Evolutionary conservation across 202 grass and related monocot genomes (phyloP).

Genomic region (Zoysia matrella): DNA sequence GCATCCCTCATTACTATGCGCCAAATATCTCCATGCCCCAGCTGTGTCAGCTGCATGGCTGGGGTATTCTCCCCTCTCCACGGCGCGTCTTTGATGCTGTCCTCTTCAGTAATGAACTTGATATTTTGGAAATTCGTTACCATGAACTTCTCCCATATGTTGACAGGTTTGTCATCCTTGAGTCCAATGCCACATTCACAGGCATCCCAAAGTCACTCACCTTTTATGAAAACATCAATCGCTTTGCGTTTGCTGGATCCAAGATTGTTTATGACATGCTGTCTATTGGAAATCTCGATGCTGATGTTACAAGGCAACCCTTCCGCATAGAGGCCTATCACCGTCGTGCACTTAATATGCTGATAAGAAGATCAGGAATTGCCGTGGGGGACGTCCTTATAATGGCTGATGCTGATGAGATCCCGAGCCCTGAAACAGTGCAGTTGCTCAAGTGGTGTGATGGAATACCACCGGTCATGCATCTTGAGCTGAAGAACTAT

Average conservation of each 20-base stretch:
- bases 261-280: slow-evolving; percentile 84
- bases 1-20: slow-evolving; percentile 86
- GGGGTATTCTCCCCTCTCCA: slow-evolving; percentile 63
- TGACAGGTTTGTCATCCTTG: slow-evolving; percentile 80
- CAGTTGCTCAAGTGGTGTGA: slow-evolving; percentile 92
- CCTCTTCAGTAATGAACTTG: slow-evolving; percentile 30
- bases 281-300: slow-evolving; percentile 44
- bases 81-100: slow-evolving; percentile 82
- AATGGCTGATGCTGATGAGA: slow-evolving; percentile 96
- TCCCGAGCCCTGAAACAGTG: slow-evolving; percentile 75
- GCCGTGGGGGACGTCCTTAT: slow-evolving; percentile 79
- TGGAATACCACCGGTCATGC: slow-evolving; percentile 88
- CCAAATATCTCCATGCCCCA: slow-evolving; percentile 61
- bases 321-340: slow-evolving; percentile 43
- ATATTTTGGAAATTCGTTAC: slow-evolving; percentile 90
- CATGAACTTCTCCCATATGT: slow-evolving; percentile 75
- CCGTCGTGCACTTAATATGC: slow-evolving; percentile 52
- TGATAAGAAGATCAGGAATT: slow-evolving; percentile 83
- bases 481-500: slow-evolving; percentile 89
- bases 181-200: slow-evolving; percentile 93
- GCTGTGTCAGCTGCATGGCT: slow-evolving; percentile 82
- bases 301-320: slow-evolving; percentile 42
- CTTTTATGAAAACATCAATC: slow-evolving; percentile 58
- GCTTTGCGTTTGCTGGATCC: slow-evolving; percentile 62
- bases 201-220: slow-evolving; percentile 68